These are phyloP conservation scores for Tetradesmus lagerheimii DNA, from an alignment of 139 green algal genomes.

Conservation along the genomic window DNA sequence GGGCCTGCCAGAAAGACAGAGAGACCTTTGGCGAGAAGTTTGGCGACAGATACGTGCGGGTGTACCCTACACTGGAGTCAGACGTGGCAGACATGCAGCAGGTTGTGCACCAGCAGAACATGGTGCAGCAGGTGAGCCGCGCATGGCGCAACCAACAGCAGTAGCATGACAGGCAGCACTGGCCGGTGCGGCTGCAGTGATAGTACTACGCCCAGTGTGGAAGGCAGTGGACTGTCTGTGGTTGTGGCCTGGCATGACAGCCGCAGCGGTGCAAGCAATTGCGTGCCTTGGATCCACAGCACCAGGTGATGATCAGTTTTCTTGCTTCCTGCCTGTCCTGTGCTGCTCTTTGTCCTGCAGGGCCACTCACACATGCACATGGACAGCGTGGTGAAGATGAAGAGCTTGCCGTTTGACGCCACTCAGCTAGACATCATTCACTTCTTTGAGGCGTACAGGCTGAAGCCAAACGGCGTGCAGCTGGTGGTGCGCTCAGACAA, in stretches of 20 bases:
- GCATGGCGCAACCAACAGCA: background rate
- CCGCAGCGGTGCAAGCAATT: no score
- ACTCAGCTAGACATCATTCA: slow-evolving; percentile 75
- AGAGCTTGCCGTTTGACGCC: slow-evolving; percentile 77
- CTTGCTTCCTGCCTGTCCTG: background rate
- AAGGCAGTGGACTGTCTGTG: background rate
- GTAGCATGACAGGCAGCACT: background rate
- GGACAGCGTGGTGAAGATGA: slow-evolving; percentile 82
- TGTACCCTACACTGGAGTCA: slow-evolving; percentile 73
- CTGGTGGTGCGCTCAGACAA: slow-evolving; percentile 73
- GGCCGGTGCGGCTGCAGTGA: background rate
- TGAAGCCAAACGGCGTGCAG: slow-evolving; percentile 78
- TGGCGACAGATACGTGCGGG: slow-evolving; percentile 80
- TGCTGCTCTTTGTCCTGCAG: slow-evolving; percentile 17
- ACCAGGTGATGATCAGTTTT: background rate
- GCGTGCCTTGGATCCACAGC: no score
- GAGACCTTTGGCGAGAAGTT: slow-evolving; percentile 82
- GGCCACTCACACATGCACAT: slow-evolving; percentile 53
- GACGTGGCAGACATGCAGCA: slow-evolving; percentile 71
- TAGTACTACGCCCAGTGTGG: background rate
- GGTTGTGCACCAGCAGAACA: slow-evolving; percentile 57
- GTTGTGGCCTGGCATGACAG: no score
- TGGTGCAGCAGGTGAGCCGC: slow-evolving; percentile 38
- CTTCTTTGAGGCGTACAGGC: slow-evolving; percentile 72
- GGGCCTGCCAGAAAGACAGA: slow-evolving; percentile 76